phyloP scores from a whole-genome alignment of 352 stramenopile species.

The Phytopythium cucurbitacearum region DNA sequence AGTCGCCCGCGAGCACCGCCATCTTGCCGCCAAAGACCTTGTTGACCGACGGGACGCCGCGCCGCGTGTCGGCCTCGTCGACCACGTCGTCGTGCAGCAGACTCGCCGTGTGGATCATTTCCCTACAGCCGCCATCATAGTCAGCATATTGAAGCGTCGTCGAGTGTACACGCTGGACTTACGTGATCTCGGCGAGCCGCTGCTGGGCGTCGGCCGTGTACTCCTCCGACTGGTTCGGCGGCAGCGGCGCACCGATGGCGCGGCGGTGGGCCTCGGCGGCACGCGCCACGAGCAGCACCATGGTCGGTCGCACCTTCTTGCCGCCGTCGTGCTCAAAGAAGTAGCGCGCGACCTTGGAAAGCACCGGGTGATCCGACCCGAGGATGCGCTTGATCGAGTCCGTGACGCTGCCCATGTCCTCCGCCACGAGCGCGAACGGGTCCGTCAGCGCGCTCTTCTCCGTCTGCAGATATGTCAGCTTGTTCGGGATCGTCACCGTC shows the following conservation, averaged over 20 bases:
- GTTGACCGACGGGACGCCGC: slow-evolving; percentile 93
- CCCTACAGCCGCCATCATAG: slow-evolving; percentile 26
- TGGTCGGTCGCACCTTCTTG: slow-evolving; percentile 98
- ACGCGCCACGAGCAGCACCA: slow-evolving; percentile 94
- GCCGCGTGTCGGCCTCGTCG: slow-evolving; percentile 94
- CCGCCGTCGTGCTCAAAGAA: slow-evolving; percentile 95
- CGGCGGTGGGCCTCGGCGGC: slow-evolving; percentile 84
- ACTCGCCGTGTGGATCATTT: slow-evolving; percentile 99
- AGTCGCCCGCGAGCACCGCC: slow-evolving; percentile 97
- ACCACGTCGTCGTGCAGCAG: slow-evolving; percentile 99
- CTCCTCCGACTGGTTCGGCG: slow-evolving; percentile 56
- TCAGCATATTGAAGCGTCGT: background rate
- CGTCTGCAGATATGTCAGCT: slow-evolving; percentile 47
- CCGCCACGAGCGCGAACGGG: slow-evolving; percentile 90
- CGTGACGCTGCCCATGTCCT: slow-evolving; percentile 91
- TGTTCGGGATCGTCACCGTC: slow-evolving; percentile 16
- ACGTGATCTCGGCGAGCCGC: slow-evolving; percentile 84
- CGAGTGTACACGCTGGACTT: slow-evolving; percentile 10
- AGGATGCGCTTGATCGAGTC: slow-evolving; percentile 95
- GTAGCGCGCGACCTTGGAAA: slow-evolving; percentile 94
- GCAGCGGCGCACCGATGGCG: slow-evolving; percentile 31
- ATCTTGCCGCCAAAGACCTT: slow-evolving; percentile 98
- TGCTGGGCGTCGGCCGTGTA: slow-evolving; percentile 74
- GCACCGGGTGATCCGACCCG: slow-evolving; percentile 95
- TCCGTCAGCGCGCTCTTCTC: slow-evolving; percentile 66